Evolutionary conservation across 768 basidiomycete species (phyloP), one percentile per base, ranked within the genome.

Genomic region (Lactifluus volemus): DNA sequence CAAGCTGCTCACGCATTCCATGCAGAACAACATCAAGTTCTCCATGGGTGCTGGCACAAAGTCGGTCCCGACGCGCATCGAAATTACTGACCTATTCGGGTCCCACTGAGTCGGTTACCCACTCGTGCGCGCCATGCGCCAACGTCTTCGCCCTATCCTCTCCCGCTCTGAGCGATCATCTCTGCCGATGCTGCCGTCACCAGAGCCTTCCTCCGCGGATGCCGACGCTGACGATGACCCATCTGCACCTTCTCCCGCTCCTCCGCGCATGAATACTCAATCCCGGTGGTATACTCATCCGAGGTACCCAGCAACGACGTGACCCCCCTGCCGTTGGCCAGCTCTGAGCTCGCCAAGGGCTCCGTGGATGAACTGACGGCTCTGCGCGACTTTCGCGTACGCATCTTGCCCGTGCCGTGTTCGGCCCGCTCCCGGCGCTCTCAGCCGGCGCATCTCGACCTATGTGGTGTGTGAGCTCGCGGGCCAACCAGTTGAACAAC

Each of bases 261-360:
- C 14, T 21, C 38, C 8, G 78, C 84, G 38, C 41, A 68, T 79
- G 19, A 82, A 79, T 30, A 84, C 50, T 29, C 86, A 10, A 88
- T 89, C 57, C 88, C 91, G 6, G 93, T 95, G 12, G 92, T 98
- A 11, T 98, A 97, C 73, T 96, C 93, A 4, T 97, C 95, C 12
- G 97, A 98, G 72, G 88, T 92, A 8, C 93, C 93, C 0, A 80
- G 88, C 3, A 87, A 94, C 60, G 84, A 94, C 61, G 84, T 25
- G 56, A 89, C 88, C 66, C 78, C 98, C 3, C 81, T 98, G 10
- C 97, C 96, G 3, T 77, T 98, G 0, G 83, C 91, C 0, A 92
- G 97, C 59, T 90, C 93, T 65, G 94, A 98, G 72, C 95, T 94
- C 71, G 75, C 86, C 67, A 92, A 89, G 70, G 97, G 96, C 3